Evolutionary conservation across 371 early-diverging fungal genomes (phyloP).

Genomic region (Batrachochytrium dendrobatidis): DNA sequence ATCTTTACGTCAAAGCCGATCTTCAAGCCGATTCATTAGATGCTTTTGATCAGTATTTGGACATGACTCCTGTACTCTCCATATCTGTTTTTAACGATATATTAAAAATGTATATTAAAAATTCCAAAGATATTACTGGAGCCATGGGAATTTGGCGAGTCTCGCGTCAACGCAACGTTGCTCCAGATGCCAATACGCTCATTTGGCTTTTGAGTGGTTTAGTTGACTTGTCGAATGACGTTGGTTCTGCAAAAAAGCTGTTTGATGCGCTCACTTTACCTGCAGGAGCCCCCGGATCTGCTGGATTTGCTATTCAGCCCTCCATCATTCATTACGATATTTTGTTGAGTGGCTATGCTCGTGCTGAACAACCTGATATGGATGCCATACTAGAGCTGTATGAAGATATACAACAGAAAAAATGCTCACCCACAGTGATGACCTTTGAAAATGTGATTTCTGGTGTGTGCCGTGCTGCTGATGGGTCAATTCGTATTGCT

Average conservation of each 20-base stretch:
- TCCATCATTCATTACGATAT: not conserved
- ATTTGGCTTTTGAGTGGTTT: not conserved
- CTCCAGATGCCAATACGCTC: conserved; percentile 3
- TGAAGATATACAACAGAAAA: too few relatives aligned
- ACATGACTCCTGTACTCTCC: not conserved
- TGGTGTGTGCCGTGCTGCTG: too few relatives aligned
- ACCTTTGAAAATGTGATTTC: too few relatives aligned
- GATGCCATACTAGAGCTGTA: too few relatives aligned
- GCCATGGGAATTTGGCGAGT: not conserved
- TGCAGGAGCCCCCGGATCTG: not conserved
- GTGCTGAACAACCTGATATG: not conserved
- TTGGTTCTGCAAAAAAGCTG: not conserved
- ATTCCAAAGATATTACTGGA: not conserved
- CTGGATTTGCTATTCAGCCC: not conserved
- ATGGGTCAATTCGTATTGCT: too few relatives aligned
- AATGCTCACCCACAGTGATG: too few relatives aligned
- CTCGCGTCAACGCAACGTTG: not conserved
- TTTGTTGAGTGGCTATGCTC: not conserved
- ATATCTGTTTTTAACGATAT: not conserved
- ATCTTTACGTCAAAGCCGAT: not conserved
- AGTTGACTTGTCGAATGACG: not conserved
- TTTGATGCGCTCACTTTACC: not conserved
- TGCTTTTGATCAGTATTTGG: not conserved
- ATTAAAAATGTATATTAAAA: not conserved
- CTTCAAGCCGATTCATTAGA: not conserved